These are phyloP conservation scores for Papiliotrema terrestris DNA, from an alignment of 1,284 basidiomycete genomes.

Conservation along the genomic window DNA sequence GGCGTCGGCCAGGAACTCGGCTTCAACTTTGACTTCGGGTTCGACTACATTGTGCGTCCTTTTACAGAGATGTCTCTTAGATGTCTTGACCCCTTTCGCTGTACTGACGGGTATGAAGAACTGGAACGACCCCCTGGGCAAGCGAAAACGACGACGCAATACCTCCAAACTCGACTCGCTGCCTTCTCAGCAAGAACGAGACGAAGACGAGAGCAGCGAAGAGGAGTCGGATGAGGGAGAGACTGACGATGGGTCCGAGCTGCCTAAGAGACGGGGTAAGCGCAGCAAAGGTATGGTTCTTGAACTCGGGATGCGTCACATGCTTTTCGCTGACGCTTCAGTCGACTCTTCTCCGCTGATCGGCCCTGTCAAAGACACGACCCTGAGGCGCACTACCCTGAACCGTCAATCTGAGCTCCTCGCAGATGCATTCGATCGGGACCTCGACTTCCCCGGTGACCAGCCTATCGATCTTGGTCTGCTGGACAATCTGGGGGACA, in stretches of 20 bases:
- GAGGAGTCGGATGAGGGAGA: conserved; percentile 6
- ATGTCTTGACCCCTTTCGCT: not conserved
- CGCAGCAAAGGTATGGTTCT: not conserved
- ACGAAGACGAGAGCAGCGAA: conserved; percentile 9
- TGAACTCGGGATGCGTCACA: not conserved
- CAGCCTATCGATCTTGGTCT: conserved; percentile 19
- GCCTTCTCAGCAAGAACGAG: conserved; percentile 8
- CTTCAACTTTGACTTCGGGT: conserved; percentile 16
- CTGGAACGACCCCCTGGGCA: conserved; percentile 30
- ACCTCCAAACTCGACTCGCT: conserved; percentile 31
- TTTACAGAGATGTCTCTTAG: not conserved
- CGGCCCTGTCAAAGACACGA: not conserved
- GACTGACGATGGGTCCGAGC: not conserved
- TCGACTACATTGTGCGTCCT: conserved; percentile 27
- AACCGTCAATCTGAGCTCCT: not conserved
- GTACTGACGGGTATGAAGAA: conserved; percentile 18
- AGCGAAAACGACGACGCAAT: conserved; percentile 18
- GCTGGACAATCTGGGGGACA: conserved; percentile 7
- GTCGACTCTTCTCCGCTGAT: conserved; percentile 1
- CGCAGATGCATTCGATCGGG: not conserved
- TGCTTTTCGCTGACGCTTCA: not conserved
- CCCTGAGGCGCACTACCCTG: not conserved
- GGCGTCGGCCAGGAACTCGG: conserved; percentile 16
- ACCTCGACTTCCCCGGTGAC: conserved; percentile 7
- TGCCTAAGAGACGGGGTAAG: not conserved